Evolutionary conservation across 345 rosid genomes (phyloP).

Genomic region (Stellera chamaejasme): DNA sequence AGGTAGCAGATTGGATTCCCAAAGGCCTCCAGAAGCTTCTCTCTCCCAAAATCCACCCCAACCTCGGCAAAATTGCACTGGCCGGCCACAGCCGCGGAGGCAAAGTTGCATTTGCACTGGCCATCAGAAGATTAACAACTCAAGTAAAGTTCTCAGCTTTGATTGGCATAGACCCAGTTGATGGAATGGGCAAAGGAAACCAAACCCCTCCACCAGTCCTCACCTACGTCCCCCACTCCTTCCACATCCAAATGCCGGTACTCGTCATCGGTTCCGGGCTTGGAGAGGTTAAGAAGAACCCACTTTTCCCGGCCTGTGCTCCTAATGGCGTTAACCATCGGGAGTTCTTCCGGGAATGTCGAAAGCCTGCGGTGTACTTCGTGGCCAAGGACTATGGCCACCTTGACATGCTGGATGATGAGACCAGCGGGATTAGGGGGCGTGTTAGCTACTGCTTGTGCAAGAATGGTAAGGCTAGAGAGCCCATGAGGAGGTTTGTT

Average conservation of each 20-base stretch:
- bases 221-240: slow-evolving; percentile 53
- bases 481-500: slow-evolving; percentile 73
- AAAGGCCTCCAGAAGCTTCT: slow-evolving; percentile 38
- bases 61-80: slow-evolving; percentile 47
- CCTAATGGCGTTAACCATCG: slow-evolving; percentile 70
- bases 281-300: slow-evolving; percentile 43
- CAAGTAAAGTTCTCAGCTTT: slow-evolving; percentile 42
- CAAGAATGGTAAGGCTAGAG: slow-evolving; percentile 58
- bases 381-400: slow-evolving; percentile 75
- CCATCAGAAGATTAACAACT: slow-evolving; percentile 36
- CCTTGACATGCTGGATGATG: slow-evolving; percentile 78
- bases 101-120: slow-evolving; percentile 67
- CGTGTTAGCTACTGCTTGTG: slow-evolving; percentile 52
- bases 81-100: slow-evolving; percentile 95
- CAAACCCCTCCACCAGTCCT: slow-evolving; percentile 78
- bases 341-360: slow-evolving; percentile 58
- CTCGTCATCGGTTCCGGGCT: slow-evolving; percentile 75
- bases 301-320: slow-evolving; percentile 66
- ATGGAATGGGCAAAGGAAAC: slow-evolving; percentile 58
- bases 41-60: slow-evolving; percentile 46
- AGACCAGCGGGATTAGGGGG: slow-evolving; percentile 58
- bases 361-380: slow-evolving; percentile 58
- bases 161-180: slow-evolving; percentile 83
- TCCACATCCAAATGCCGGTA: slow-evolving; percentile 49
- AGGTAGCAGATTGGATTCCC: slow-evolving; percentile 49